These are phyloP conservation scores for Neurospora africana DNA, from an alignment of 495 filamentous ascomycete genomes.

Conservation along the genomic window DNA sequence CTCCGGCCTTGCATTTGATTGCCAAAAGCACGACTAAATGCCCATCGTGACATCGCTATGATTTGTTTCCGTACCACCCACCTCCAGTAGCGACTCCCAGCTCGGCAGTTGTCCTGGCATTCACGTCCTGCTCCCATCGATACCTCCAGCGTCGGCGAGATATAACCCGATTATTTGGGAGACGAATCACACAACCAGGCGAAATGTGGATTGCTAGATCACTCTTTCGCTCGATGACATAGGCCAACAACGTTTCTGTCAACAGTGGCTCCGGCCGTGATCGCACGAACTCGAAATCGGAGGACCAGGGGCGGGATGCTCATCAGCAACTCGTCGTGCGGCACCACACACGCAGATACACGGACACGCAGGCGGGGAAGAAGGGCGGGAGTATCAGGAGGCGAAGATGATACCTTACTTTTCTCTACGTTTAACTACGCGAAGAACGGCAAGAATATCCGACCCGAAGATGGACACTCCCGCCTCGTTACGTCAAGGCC, in stretches of 20 bases:
- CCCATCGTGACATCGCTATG: no score
- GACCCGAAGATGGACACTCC: neutral
- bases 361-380: neutral
- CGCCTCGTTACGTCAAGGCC: neutral
- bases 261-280: fast-evolving
- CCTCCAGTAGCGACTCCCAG: neutral
- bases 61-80: neutral
- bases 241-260: neutral
- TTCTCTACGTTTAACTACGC: neutral
- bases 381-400: neutral
- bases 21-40: neutral
- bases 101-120: neutral
- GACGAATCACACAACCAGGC: neutral
- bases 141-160: neutral
- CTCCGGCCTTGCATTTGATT: neutral
- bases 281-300: neutral
- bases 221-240: neutral
- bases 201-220: neutral
- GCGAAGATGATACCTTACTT: neutral
- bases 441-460: no score
- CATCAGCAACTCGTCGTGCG: neutral
- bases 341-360: neutral
- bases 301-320: neutral
- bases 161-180: neutral
- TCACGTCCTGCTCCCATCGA: neutral